Percentiles rank a stretch among this genome's conserved stretches.
These are phyloP conservation scores for Phaeotremella fagi DNA, from an alignment of 768 basidiomycete species.

Conservation along the genomic window DNA sequence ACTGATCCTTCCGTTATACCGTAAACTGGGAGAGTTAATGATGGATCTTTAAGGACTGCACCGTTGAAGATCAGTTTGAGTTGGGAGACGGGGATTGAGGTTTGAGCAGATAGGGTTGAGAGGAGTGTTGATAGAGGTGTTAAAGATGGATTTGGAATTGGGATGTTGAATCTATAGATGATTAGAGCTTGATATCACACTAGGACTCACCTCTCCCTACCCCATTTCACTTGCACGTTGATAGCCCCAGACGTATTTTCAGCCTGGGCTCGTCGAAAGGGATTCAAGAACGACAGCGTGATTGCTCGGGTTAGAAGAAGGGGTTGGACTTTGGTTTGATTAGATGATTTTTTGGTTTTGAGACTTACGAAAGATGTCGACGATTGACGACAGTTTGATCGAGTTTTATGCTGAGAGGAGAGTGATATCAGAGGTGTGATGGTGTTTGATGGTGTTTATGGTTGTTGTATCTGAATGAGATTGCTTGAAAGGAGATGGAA, in stretches of 20 bases:
- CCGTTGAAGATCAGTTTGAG: slow-evolving; percentile 89
- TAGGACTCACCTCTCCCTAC: slow-evolving; percentile 34
- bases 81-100: slow-evolving; percentile 61
- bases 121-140: slow-evolving; percentile 44
- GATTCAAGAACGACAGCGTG: slow-evolving; percentile 44
- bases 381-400: not conserved
- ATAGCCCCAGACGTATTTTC: slow-evolving; percentile 37
- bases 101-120: slow-evolving; percentile 63
- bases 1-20: slow-evolving; percentile 64
- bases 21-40: slow-evolving; percentile 69
- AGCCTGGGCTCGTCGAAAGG: slow-evolving; percentile 35
- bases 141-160: slow-evolving; percentile 41
- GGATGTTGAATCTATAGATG: slow-evolving; percentile 42
- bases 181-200: not conserved
- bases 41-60: slow-evolving; percentile 78
- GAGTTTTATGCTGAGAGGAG: no score
- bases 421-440: no score
- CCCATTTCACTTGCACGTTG: slow-evolving; percentile 38
- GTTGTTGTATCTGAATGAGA: no score
- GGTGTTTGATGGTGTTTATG: no score
- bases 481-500: no score
- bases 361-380: not conserved
- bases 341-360: not conserved
- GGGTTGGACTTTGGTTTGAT: slow-evolving; percentile 6
- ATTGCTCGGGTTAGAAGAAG: slow-evolving; percentile 12